Evolutionary conservation across 306 rosid species (phyloP), one percentile per base, ranked within the genome.

Genomic region (Calophaca sinica): DNA sequence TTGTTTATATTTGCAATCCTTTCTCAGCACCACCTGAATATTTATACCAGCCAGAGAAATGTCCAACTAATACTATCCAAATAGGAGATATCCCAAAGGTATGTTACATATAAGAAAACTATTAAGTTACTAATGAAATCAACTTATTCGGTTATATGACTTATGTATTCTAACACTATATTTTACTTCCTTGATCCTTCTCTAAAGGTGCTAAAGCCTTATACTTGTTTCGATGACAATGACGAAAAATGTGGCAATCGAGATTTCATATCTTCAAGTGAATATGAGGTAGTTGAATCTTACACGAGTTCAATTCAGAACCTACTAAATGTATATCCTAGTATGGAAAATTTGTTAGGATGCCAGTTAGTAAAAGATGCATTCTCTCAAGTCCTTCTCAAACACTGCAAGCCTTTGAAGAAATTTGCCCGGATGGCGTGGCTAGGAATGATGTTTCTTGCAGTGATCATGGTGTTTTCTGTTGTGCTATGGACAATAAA

Each of bases 61-160:
- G 97, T 31, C 76, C 92, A 1, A 73, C 83, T 3, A 64, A 75
- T 68, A 32, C 88, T 1, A 63, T 85, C 33, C 81, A 68, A 77
- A 88, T 92, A 31, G 93, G 87, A 72, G 92, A 88, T 69, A 82
- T 89, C 83, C 88, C 96, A 5, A 62, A 86, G 90, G 96, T 87
- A 87, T 46, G 79, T 15, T 3, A 68, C 50, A 38, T 36, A 46
- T 10, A 49, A 49, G 15, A 55, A 2, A 38, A 67, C 7, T 29
- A 64, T 8, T 38, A 15, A 64, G 6, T 35, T 6, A 33, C 26
- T 52, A 7, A 12, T 1, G 31, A 28, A 52, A 28, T 29, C 28
- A 29, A 44, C 5, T 76, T 61, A 1, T 46, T 20, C 0, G 0
- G 11, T 77, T 41, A 72, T 7, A 55, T 39, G 72, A 20, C 35